Evolutionary conservation across 192 early-diverging fungal species (phyloP), one percentile per base, ranked within the genome.

Genomic region (Thoreauomyces humboldtii): DNA sequence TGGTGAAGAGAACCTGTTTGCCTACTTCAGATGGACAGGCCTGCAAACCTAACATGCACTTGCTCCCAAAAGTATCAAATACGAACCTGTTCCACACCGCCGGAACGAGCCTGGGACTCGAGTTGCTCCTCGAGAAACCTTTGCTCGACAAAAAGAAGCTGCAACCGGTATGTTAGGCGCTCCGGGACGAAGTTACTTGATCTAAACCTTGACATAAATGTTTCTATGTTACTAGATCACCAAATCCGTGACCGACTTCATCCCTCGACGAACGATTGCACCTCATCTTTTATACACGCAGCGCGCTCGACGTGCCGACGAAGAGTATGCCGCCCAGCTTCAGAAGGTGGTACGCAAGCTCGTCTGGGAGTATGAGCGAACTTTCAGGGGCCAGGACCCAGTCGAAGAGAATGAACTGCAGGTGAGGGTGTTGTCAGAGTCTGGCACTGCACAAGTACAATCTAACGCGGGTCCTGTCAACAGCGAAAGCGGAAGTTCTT

Each of bases 71-170:
- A 51, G 54, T 35, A 4, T 47, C 28, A 2, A 34, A n/a, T 6
- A 29, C 31, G 7, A 76, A 77, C 54, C 42, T 83, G 27, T 83
- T 77, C 62, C 77, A 73, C 48, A 38, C 60, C 0, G 31, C 78
- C 6, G 80, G 76, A 6, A 63, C 82, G 7, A 73, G 65, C 24
- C 33, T 84, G 7, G 70, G 71, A 4, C 47, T 82, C 12, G 72
- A 80, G 59, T 47, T 81, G 17, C 32, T 68, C 22, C 59, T 86
- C 27, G 77, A 81, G 53, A 75, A 73, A 32, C 77, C 79, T 2
- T 57, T 86, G 4, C 63, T 86, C 2, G 73, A 80, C 46, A 86
- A 83, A 56, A 81, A 84, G 60, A 80, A 82, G 54, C 62, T 86
- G 21, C 76, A 83, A 61, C 79, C 77, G 47, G 83, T 85, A 74